These are phyloP conservation scores for Ascocoryne sarcoides DNA, from an alignment of 2,329 filamentous ascomycete species.

Conservation along the genomic window DNA sequence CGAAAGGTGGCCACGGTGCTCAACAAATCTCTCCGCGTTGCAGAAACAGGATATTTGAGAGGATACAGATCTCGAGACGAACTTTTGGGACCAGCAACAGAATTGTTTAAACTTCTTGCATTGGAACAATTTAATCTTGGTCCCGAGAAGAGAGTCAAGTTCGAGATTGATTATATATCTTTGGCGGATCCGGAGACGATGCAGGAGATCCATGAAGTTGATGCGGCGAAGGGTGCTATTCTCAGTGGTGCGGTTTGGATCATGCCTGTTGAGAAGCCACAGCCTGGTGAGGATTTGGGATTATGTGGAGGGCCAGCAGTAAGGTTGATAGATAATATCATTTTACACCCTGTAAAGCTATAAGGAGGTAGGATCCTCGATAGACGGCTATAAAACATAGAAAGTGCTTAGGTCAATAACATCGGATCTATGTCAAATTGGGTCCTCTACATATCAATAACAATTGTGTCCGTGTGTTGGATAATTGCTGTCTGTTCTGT, in stretches of 20 bases:
- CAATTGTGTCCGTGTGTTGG: too few relatives aligned
- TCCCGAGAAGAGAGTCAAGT: constrained; percentile 53
- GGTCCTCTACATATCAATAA: too few relatives aligned
- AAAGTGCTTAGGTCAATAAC: too few relatives aligned
- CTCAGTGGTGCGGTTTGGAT: constrained; percentile 89
- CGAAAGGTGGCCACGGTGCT: constrained; percentile 66
- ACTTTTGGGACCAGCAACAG: constrained; percentile 64
- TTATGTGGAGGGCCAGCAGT: constrained; percentile 65
- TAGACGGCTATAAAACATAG: too few relatives aligned
- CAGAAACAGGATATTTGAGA: constrained; percentile 55
- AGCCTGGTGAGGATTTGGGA: constrained; percentile 66
- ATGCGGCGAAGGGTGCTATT: constrained; percentile 64
- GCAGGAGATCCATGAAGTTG: constrained; percentile 65
- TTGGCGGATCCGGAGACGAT: constrained; percentile 79
- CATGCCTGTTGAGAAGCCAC: constrained; percentile 65
- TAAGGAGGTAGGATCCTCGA: constrained; percentile 6
- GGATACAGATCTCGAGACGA: constrained; percentile 47
- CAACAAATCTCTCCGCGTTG: constrained; percentile 57
- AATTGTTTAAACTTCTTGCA: constrained; percentile 45
- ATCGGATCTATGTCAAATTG: too few relatives aligned
- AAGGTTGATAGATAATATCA: constrained; percentile 88
- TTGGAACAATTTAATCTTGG: constrained; percentile 53
- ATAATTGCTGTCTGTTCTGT: too few relatives aligned
- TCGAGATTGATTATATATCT: constrained; percentile 88
- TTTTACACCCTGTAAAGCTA: constrained; percentile 42